A percentile compares a stretch with the other conserved stretches of the same genome.
These are phyloP conservation scores for Crucihimalaya himalaica DNA, from an alignment of 345 rosid genomes.

Conservation along the genomic window DNA sequence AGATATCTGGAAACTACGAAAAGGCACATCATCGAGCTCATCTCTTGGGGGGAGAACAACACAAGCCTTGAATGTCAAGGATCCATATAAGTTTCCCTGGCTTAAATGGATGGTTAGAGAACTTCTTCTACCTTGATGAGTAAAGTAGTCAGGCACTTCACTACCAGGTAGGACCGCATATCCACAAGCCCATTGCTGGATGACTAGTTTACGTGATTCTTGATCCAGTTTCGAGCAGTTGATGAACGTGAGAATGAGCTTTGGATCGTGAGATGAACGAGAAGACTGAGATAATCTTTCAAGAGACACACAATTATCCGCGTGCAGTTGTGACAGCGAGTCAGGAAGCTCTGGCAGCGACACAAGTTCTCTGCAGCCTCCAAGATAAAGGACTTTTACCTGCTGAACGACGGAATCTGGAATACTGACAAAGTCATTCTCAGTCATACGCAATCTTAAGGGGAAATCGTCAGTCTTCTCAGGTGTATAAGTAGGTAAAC, in stretches of 20 bases:
- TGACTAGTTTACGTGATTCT: background rate
- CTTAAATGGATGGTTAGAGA: background rate
- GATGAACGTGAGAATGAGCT: background rate
- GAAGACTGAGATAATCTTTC: background rate
- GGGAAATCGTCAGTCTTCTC: background rate
- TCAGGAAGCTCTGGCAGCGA: slow-evolving; percentile 9
- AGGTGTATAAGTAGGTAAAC: background rate
- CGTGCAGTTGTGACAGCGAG: background rate
- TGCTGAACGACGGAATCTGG: background rate
- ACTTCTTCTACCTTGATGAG: slow-evolving; percentile 2
- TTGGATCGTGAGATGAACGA: background rate
- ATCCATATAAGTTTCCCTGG: background rate
- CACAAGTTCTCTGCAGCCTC: background rate
- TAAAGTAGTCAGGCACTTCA: background rate
- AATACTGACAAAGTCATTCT: background rate
- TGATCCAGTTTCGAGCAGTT: background rate
- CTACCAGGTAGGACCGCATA: slow-evolving; percentile 2
- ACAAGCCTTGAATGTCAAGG: slow-evolving; percentile 4
- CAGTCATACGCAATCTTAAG: background rate
- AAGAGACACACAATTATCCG: slow-evolving; percentile 3
- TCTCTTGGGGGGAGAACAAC: background rate
- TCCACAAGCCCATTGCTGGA: background rate
- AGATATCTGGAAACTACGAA: background rate
- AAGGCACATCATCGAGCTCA: background rate
- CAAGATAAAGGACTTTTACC: background rate